Conservation (phyloP, 1,284 basidiomycete species). For the Melanopsichium pennsylvanicum region DNA sequence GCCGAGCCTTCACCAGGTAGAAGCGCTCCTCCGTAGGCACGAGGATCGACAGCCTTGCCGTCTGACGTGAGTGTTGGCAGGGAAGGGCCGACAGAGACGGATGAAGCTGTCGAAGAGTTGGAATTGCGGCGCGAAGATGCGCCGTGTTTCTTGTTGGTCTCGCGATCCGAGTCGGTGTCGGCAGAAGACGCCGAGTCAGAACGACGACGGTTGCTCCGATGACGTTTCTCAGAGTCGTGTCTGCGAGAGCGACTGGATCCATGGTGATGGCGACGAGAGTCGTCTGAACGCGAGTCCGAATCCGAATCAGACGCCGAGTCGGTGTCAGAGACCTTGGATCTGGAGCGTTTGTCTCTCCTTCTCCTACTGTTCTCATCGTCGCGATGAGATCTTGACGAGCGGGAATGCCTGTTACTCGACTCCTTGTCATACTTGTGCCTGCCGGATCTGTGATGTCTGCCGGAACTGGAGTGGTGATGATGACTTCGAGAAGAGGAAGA, state of each 20-base stretch:
- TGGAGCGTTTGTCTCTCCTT: constrained; percentile 13
- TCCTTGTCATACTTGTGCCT: constrained; percentile 21
- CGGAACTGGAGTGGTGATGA: constrained; percentile 23
- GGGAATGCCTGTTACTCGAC: constrained; percentile 8
- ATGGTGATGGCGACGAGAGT: constrained; percentile 17
- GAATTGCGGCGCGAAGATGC: not conserved
- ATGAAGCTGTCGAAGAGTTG: constrained; percentile 2
- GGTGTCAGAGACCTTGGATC: constrained; percentile 9
- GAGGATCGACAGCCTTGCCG: constrained; percentile 29
- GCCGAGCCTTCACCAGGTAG: constrained; percentile 93
- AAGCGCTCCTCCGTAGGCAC: constrained; percentile 77
- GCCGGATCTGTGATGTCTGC: constrained; percentile 15
- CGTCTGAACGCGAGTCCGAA: constrained; percentile 1
- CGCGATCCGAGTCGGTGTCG: constrained; percentile 1
- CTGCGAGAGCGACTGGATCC: constrained; percentile 16
- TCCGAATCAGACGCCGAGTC: constrained; percentile 11
- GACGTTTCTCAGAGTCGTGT: constrained; percentile 7
- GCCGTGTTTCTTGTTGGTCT: not conserved
- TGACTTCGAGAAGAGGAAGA: constrained; percentile 18
- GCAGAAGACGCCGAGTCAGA: constrained; percentile 11
- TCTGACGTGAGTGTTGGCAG: constrained; percentile 26
- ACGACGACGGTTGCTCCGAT: constrained; percentile 15
- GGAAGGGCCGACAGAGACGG: constrained; percentile 27
- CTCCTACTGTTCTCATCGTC: constrained; percentile 15
- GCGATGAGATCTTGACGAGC: constrained; percentile 21